Percentiles rank a stretch among this genome's conserved stretches.
phyloP scores from a whole-genome alignment of 805 yeast species.

The Yarrowia divulgata region DNA sequence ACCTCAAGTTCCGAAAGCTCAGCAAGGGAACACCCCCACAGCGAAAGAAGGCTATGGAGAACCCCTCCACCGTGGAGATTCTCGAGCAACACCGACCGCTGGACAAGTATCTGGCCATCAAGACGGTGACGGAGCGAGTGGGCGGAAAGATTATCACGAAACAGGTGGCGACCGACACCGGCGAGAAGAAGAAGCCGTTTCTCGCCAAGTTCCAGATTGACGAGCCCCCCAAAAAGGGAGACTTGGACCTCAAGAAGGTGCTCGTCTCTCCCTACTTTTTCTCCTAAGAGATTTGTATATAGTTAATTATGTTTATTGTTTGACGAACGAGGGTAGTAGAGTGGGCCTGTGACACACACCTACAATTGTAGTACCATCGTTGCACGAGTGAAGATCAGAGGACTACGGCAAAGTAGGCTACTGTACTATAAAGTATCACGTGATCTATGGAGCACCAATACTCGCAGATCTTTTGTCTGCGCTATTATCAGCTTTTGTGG shows the following conservation, averaged over 20 bases:
- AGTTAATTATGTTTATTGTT: background rate
- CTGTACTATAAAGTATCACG: no score
- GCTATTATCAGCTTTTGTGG: no score
- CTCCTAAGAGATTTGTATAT: slow-evolving; percentile 23
- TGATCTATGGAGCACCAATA: no score
- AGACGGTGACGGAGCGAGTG: slow-evolving; percentile 11
- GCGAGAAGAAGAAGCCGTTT: slow-evolving; percentile 1
- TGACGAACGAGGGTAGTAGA: background rate
- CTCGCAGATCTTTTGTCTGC: no score
- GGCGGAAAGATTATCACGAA: slow-evolving; percentile 4
- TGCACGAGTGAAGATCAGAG: no score
- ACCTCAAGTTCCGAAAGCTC: slow-evolving; percentile 1
- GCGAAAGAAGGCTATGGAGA: background rate
- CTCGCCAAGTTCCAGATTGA: slow-evolving; percentile 3
- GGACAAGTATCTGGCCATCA: slow-evolving; percentile 16
- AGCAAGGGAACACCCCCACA: background rate
- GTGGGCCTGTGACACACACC: background rate
- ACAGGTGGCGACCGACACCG: background rate
- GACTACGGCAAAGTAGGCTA: no score
- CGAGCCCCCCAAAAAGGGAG: slow-evolving; percentile 34
- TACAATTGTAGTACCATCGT: no score
- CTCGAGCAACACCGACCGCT: slow-evolving; percentile 12
- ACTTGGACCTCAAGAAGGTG: slow-evolving; percentile 16
- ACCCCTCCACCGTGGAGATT: slow-evolving; percentile 6
- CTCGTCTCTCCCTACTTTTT: slow-evolving; percentile 25